Percentiles rank a stretch among this genome's conserved stretches.
Evolutionary conservation across 148 eudicot genomes (phyloP).

Genomic region (Heliamphora exappendiculata): DNA sequence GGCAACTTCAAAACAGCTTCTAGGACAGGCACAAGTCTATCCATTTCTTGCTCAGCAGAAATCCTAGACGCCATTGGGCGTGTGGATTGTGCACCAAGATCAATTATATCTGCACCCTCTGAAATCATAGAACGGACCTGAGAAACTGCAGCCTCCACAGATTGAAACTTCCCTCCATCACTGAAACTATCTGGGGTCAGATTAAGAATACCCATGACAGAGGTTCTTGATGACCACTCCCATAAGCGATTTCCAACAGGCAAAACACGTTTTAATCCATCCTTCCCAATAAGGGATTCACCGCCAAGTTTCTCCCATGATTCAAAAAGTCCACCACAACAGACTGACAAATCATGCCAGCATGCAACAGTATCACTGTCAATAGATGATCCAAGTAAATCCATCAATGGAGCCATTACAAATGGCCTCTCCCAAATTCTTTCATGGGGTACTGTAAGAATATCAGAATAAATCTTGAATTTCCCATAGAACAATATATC

Average conservation of each 20-base stretch:
- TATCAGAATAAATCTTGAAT: constrained; percentile 46
- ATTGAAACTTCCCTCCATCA: constrained; percentile 70
- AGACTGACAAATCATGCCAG: constrained; percentile 63
- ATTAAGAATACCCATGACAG: constrained; percentile 81
- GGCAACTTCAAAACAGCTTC: constrained; percentile 59
- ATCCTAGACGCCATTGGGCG: constrained; percentile 73
- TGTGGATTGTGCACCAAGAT: constrained; percentile 93
- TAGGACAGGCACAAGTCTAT: constrained; percentile 65
- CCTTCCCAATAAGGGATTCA: constrained; percentile 63
- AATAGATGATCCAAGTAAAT: constrained; percentile 50
- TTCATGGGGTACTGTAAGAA: constrained; percentile 76
- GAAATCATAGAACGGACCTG: constrained; percentile 52
- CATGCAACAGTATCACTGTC: constrained; percentile 53
- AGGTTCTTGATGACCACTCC: constrained; percentile 74
- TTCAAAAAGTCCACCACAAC: constrained; percentile 57
- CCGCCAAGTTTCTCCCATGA: constrained; percentile 94
- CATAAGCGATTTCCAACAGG: constrained; percentile 60
- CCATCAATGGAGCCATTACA: constrained; percentile 84
- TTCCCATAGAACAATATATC: constrained; percentile 81
- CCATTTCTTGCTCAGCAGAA: constrained; percentile 67
- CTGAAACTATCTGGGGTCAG: constrained; percentile 97
- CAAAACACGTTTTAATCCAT: constrained; percentile 80
- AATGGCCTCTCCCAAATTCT: constrained; percentile 94
- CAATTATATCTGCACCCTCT: constrained; percentile 85
- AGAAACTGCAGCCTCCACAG: constrained; percentile 56